Evolutionary conservation across 1,284 basidiomycete genomes (phyloP), one percentile per base, ranked within the genome.

Genomic region (Pseudozyma flocculosa): DNA sequence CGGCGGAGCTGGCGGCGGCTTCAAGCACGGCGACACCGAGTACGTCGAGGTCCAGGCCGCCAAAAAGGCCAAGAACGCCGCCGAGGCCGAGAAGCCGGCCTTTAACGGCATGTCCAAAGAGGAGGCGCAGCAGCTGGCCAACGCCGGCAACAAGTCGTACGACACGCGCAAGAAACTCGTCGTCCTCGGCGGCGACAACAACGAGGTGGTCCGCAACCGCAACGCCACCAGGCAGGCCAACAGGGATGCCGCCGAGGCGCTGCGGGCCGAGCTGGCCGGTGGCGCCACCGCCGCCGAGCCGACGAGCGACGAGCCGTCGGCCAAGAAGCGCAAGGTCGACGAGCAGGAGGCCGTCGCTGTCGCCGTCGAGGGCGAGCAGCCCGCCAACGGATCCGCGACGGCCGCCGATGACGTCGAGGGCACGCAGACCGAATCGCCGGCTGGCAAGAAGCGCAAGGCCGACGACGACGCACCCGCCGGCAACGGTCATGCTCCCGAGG

Each of bases 231-330:
- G 93, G 53, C 88, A 95, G 85, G 94, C 93, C 15, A 97, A 98
- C 76, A 86, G 96, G 84, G 90, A 86, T 80, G 94, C 94, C 40
- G 93, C 92, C 52, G 90, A 96, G 75, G 85, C 88, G 76, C 83
- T 98, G 68, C 93, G 91, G 80, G 92, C 92, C 46, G 90, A 97
- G 80, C 80, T 98, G 63, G 85, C 86, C 56, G 87, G 87, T 36
- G 50, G 26, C 26, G 18, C n/a, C 13, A 29, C 7, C 26, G 26
- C 7, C 26, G 26, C 26, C 26, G n/a, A n/a, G n/a, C n/a, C 43
- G n/a, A 55, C 49, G 22, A 48, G 26, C 26, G 85, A 54, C 30
- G 50, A 46, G 43, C 48, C 46, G 17, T 40, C 54, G n/a, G 37
- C 37, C 48, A 52, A 54, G 55, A 51, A 59, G 34, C 53, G 57